Evolutionary conservation across 2,329 filamentous ascomycete species (phyloP).

Genomic region (Colletotrichum horii): DNA sequence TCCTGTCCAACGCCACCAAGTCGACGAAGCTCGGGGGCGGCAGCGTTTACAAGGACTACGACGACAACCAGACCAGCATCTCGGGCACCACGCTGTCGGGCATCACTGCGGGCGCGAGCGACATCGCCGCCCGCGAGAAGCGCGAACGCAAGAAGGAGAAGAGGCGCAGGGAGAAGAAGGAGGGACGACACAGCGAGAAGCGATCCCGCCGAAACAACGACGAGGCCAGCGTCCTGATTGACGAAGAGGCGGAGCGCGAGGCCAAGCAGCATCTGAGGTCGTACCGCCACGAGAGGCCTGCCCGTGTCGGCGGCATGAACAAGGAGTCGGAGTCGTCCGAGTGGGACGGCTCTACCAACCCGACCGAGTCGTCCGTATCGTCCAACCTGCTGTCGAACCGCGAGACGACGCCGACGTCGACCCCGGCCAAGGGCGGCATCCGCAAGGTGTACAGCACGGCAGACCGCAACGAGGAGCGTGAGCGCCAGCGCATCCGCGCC

Average conservation of each 20-base stretch:
- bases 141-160: slow-evolving; percentile 58
- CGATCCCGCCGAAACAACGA: slow-evolving; percentile 31
- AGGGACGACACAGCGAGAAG: slow-evolving; percentile 36
- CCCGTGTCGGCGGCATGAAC: slow-evolving; percentile 89
- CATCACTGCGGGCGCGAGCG: slow-evolving; percentile 62
- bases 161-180: slow-evolving; percentile 44
- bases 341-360: slow-evolving; percentile 77
- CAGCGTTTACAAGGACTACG: slow-evolving; percentile 79
- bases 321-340: slow-evolving; percentile 77
- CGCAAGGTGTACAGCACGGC: slow-evolving; percentile 67
- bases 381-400: slow-evolving; percentile 66
- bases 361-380: slow-evolving; percentile 68
- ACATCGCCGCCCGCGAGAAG: slow-evolving; percentile 60
- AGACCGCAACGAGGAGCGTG: slow-evolving; percentile 56
- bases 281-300: slow-evolving; percentile 87
- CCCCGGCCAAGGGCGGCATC: slow-evolving; percentile 59
- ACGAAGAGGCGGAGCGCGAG: slow-evolving; percentile 67
- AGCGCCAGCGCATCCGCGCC: slow-evolving; percentile 58
- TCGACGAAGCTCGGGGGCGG: slow-evolving; percentile 87
- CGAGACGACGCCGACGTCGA: slow-evolving; percentile 61
- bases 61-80: slow-evolving; percentile 50
- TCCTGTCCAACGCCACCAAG: slow-evolving; percentile 81
- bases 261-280: slow-evolving; percentile 74
- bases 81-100: slow-evolving; percentile 57
- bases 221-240: slow-evolving; percentile 59